Base-by-base conservation (phyloP, 1,284 basidiomycete genomes). In the Vanrija humicola region DNA sequence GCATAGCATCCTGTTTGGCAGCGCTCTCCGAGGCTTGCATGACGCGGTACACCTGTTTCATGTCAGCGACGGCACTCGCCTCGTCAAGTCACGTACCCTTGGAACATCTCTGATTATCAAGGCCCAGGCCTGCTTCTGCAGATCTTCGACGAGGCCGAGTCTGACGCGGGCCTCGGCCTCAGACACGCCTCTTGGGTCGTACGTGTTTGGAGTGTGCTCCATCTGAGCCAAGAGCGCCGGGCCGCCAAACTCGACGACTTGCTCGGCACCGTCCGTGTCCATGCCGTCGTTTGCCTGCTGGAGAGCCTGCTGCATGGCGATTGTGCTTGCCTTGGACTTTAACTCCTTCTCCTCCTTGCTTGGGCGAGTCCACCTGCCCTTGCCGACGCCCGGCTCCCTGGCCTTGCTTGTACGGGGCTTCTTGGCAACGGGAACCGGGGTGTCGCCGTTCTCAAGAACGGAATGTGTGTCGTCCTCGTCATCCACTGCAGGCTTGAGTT, bases 101-200 rank as follows among this genome's bases (percentile, higher is more conserved):
- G 86, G 84, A 38, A 93, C 83, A 67, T 94, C 90, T 64, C 86
- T 82, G 2, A 88, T 89, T 48, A 94, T 90, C 63, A 85, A 86
- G 23, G 85, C 84, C 90, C 91, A 94, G 9, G 89, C 87, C 73
- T 89, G 89, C 59, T 83, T 82, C 75, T 92, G 90, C 2, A 88
- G 80, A 65, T 93, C 90, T 69, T 93, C 89, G 39, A 93, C 74
- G 7, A 70, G 52, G 9, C 56, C 62, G 19, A 66, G 61, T n/a
- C 71, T 56, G 9, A 70, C 62, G 26, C 55, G 56, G 23, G 73
- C 73, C 46, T 74, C 73, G 3, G 45, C 34, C 55, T 73, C 71
- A n/a, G 63, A 66, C 5, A 73, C 60, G 19, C 73, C 71, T 28
- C 70, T 48, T 0, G 67, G 68, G 54, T 73, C 71, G 38, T 65